A percentile compares a stretch with the other conserved stretches of the same genome.
Conservation (phyloP, 768 basidiomycete species). For the Symmetrospora coprosmae region DNA sequence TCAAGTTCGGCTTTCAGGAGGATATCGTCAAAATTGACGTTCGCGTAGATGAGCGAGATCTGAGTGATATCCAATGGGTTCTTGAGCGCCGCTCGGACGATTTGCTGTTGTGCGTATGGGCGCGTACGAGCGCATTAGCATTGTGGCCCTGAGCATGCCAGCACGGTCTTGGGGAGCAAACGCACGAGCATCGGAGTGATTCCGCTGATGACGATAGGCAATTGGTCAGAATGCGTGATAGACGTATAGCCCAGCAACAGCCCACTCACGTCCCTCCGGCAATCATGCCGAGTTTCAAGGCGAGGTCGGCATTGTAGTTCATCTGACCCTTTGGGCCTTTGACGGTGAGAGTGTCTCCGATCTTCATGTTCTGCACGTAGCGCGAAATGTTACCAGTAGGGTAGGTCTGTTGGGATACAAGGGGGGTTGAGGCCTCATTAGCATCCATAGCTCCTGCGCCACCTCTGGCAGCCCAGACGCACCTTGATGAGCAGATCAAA, state of each 20-base stretch:
- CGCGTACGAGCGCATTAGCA: background rate
- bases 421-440: background rate
- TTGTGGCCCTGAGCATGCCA: background rate
- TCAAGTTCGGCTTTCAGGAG: conserved; percentile 79
- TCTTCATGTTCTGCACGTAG: conserved; percentile 61
- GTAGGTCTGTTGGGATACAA: conserved; percentile 51
- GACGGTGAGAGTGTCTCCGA: conserved; percentile 75
- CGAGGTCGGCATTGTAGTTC: conserved; percentile 58
- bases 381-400: conserved; percentile 95
- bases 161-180: background rate
- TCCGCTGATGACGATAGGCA: conserved; percentile 39
- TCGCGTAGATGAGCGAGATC: conserved; percentile 85
- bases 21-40: conserved; percentile 84
- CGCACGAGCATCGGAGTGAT: conserved; percentile 83
- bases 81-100: conserved; percentile 82
- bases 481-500: conserved; percentile 98
- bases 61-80: conserved; percentile 72
- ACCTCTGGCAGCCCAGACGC: conserved; percentile 22
- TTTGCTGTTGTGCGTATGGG: conserved; percentile 43
- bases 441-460: background rate
- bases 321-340: conserved; percentile 96
- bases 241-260: background rate
- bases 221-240: background rate
- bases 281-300: conserved; percentile 83
- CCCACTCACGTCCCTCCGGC: conserved; percentile 63